Evolutionary conservation across 1,284 basidiomycete genomes (phyloP).

Genomic region (Afroboletus lepidellus): DNA sequence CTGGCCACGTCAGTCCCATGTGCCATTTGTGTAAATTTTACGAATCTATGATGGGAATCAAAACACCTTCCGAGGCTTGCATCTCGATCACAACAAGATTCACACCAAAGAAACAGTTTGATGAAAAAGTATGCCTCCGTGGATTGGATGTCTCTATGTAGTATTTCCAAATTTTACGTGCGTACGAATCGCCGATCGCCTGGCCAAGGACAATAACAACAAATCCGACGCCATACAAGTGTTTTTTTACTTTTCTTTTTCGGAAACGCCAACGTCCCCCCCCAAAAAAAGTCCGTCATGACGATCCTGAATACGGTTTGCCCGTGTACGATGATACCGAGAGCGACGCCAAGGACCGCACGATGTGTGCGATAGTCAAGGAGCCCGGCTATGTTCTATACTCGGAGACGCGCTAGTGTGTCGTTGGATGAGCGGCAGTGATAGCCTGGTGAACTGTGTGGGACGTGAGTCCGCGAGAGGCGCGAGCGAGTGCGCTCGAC

Average conservation of each 20-base stretch:
- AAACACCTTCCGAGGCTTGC: too few species aligned
- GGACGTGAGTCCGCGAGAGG: not conserved
- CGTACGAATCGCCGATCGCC: not conserved
- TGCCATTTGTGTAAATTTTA: too few species aligned
- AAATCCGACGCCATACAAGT: not conserved
- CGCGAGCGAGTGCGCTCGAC: not conserved
- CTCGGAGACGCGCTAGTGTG: constrained; percentile 17
- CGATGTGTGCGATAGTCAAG: constrained; percentile 26
- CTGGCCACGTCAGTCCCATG: too few species aligned
- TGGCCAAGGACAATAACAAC: not conserved
- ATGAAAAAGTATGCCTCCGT: too few species aligned
- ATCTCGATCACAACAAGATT: too few species aligned
- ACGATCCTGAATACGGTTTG: constrained; percentile 7
- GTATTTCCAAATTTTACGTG: not conserved
- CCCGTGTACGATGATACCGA: constrained; percentile 4
- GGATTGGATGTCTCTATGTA: too few species aligned
- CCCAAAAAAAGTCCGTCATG: not conserved
- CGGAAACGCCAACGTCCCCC: not conserved
- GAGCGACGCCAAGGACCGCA: constrained; percentile 11
- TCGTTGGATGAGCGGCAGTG: constrained; percentile 17
- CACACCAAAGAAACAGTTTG: too few species aligned
- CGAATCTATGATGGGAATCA: too few species aligned
- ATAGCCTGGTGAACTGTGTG: constrained; percentile 2
- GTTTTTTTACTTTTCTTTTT: too few species aligned
- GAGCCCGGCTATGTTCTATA: constrained; percentile 18